Base-by-base conservation (phyloP, 1,139 yeast species). In the Lodderomyces oxycetoniae region DNA sequence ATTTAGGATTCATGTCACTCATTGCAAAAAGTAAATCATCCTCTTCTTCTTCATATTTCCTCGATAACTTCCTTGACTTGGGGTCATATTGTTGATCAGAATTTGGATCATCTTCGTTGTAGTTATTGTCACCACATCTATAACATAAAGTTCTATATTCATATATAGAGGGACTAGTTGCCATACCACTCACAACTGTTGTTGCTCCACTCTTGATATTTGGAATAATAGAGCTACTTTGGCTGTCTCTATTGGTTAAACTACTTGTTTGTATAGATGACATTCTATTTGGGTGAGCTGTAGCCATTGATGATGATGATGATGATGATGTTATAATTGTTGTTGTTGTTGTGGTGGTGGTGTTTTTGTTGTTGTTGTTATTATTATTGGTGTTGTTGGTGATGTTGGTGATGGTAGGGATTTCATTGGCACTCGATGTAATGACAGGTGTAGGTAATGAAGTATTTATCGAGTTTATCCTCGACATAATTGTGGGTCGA, bases 21-120 rank as follows among this genome's bases (percentile, higher is more conserved):
- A 87, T 85, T 20, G 93, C 82, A 57, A 87, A 87, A 37, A 87
- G 62, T 48, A 87, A 61, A 41, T 85, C 95, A 43, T 85, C 95
- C 42, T 84, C 93, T 29, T 81, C 87, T 26, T 77, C 81, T 23
- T 73, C 77, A 26, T 40, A 26, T 13, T 30, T 24, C 28, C 23
- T 19, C 26, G 4, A 8, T 20, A 17, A 25, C 26, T 50, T 34
- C 49, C 57, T 22, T 52, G 60, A 17, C 4, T 10, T n/a, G 11
- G 29, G 3, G 13, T 26, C 28, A 7, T 20, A 26, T 4, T 30
- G 26, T 5, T 17, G 16, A 9, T 8, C 5, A 13, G 17, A 11
- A 12, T 17, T 12, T 14, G 10, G 7, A 3, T 55, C 61, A 32
- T 72, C 77, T 38, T 72, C 75, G 25, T 71, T 77, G 52, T 73